These are phyloP conservation scores for Fallopia convolvulus DNA, from an alignment of 148 eudicot species.

Conservation along the genomic window DNA sequence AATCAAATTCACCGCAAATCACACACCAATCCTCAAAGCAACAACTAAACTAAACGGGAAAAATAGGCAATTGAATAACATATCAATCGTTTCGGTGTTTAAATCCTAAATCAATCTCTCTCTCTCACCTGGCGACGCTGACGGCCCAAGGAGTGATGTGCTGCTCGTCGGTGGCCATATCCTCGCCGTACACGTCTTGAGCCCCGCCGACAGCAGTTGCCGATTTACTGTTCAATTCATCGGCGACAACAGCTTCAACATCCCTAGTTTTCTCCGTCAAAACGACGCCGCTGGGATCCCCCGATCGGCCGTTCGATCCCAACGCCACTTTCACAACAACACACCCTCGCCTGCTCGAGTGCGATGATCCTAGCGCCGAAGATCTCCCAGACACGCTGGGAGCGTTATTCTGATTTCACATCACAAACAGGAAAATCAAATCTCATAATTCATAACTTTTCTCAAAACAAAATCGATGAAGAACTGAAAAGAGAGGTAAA, in stretches of 20 bases:
- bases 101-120: neutral
- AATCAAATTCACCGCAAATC: neutral
- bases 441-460: neutral
- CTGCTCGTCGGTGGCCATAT: slow-evolving; percentile 80
- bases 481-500: neutral
- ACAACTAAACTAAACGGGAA: neutral
- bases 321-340: slow-evolving; percentile 41
- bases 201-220: slow-evolving; percentile 46
- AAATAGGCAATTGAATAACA: neutral
- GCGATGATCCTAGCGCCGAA: slow-evolving; percentile 25
- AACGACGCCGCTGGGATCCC: slow-evolving; percentile 45
- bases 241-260: slow-evolving; percentile 20
- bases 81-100: neutral
- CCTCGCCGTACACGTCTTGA: slow-evolving; percentile 83
- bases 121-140: slow-evolving; percentile 77
- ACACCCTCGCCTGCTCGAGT: slow-evolving; percentile 26
- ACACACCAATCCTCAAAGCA: neutral
- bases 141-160: slow-evolving; percentile 80
- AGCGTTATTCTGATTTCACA: slow-evolving; percentile 46
- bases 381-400: slow-evolving; percentile 43
- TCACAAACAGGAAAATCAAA: neutral
- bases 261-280: slow-evolving; percentile 38
- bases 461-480: neutral
- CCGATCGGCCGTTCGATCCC: slow-evolving; percentile 46
- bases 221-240: slow-evolving; percentile 27